phyloP scores from a whole-genome alignment of 2,329 filamentous ascomycete genomes.

The Botryotinia narcissicola region DNA sequence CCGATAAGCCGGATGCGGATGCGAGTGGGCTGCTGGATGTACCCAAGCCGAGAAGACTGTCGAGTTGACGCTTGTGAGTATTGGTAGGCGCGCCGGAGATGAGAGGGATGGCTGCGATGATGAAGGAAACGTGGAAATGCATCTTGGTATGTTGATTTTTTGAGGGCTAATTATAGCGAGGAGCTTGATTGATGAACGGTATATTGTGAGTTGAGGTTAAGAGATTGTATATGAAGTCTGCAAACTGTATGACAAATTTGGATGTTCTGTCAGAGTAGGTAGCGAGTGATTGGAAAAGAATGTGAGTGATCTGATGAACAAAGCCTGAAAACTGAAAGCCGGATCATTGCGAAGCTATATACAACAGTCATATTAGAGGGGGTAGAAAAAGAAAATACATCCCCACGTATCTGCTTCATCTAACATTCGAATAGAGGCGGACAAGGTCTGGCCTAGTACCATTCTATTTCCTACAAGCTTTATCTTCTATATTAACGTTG shows the following conservation, averaged over 20 bases:
- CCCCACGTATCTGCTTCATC: not conserved
- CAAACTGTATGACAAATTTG: not conserved
- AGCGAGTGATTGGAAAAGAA: not conserved
- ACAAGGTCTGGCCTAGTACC: not conserved
- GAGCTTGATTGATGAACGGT: not conserved
- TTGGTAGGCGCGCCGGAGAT: not conserved
- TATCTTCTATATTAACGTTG: not conserved
- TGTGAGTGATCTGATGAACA: not conserved
- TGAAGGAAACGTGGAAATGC: not conserved
- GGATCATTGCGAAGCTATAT: not conserved
- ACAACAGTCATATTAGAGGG: not conserved
- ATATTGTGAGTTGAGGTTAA: not conserved
- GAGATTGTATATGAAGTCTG: not conserved
- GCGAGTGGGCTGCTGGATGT: not conserved
- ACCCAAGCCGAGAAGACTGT: not conserved
- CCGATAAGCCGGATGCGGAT: not conserved
- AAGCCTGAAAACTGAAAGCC: not conserved
- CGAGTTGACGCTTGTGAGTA: not conserved
- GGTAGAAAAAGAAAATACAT: not conserved
- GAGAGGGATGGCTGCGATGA: not conserved
- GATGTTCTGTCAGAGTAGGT: not conserved
- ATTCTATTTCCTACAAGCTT: not conserved
- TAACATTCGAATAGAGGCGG: not conserved
- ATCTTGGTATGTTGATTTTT: not conserved
- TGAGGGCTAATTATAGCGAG: accelerated